Conservation (phyloP, 352 stramenopile genomes). For the Pythium grandisporangium region DNA sequence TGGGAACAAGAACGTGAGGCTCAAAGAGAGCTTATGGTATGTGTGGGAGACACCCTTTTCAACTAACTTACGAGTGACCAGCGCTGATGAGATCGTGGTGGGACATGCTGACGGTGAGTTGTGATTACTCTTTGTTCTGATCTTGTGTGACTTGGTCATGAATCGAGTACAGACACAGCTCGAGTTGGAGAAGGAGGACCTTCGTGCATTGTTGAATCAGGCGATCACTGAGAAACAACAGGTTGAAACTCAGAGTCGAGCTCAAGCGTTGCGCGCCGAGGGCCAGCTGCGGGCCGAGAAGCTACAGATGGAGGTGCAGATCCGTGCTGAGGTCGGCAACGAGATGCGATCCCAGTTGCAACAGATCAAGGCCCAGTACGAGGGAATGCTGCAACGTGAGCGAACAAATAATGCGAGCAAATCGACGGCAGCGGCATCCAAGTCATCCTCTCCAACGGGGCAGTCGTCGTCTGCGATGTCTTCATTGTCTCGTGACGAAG, state of each 20-base stretch:
- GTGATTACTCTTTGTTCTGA: too few relatives aligned
- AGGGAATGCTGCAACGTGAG: conserved; percentile 32
- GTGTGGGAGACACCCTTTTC: too few relatives aligned
- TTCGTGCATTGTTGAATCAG: conserved; percentile 37
- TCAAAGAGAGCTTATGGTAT: conserved; percentile 11
- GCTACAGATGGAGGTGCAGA: conserved; percentile 48
- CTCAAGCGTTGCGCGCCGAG: too few relatives aligned
- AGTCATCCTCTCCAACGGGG: conserved; percentile 20
- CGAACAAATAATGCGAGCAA: conserved; percentile 15
- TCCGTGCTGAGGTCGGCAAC: conserved; percentile 55
- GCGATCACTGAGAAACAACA: conserved; percentile 37
- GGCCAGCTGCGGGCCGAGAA: too few relatives aligned
- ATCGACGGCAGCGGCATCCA: too few relatives aligned
- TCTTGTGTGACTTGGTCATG: background rate
- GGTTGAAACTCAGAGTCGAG: conserved; percentile 51
- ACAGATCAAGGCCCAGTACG: conserved; percentile 50
- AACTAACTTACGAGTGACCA: background rate
- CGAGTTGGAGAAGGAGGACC: conserved; percentile 55
- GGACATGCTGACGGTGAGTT: too few relatives aligned
- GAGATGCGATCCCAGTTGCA: conserved; percentile 62
- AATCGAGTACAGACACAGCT: conserved; percentile 15
- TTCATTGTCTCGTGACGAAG: conserved; percentile 17
- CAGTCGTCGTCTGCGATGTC: conserved; percentile 8
- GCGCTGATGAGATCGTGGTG: too few relatives aligned
- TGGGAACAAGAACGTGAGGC: conserved; percentile 13